Conservation (phyloP, 306 rosid genomes). For the Cucurbita pepo region DNA sequence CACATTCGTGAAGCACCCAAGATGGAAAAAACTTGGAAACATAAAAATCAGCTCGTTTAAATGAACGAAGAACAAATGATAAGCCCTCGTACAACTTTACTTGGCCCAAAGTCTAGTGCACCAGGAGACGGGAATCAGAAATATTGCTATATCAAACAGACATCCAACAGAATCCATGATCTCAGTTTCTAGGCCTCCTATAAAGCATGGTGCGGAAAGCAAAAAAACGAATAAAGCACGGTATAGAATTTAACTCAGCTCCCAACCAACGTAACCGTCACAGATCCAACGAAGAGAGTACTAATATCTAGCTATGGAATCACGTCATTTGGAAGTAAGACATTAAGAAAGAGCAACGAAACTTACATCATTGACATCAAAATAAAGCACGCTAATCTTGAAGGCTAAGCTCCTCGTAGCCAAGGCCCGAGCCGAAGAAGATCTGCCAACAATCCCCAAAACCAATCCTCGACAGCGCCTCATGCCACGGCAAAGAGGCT, state of each 20-base stretch:
- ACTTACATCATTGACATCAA: slow-evolving; percentile 59
- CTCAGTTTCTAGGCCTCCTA: not conserved
- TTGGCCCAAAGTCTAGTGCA: not conserved
- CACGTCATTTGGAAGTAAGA: not conserved
- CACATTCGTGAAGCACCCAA: not conserved
- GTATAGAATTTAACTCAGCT: not conserved
- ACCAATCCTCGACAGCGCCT: slow-evolving; percentile 92
- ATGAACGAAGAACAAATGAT: not conserved
- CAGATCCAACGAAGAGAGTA: not conserved
- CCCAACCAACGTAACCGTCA: not conserved
- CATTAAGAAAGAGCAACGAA: not conserved
- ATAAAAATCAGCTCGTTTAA: not conserved
- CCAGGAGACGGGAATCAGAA: not conserved
- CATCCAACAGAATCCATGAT: not conserved
- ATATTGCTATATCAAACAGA: not conserved
- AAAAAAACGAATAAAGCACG: not conserved
- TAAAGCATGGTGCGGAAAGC: not conserved
- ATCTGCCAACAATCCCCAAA: slow-evolving; percentile 82
- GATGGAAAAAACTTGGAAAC: not conserved
- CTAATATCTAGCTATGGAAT: not conserved
- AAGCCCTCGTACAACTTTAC: not conserved
- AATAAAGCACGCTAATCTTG: slow-evolving; percentile 86
- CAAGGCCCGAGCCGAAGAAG: slow-evolving; percentile 82
- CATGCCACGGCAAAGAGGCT: slow-evolving; percentile 97
- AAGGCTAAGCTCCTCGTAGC: slow-evolving; percentile 93